Conservation (phyloP, 2,329 filamentous ascomycete species). For the Aotearoamyces nothofagi region DNA sequence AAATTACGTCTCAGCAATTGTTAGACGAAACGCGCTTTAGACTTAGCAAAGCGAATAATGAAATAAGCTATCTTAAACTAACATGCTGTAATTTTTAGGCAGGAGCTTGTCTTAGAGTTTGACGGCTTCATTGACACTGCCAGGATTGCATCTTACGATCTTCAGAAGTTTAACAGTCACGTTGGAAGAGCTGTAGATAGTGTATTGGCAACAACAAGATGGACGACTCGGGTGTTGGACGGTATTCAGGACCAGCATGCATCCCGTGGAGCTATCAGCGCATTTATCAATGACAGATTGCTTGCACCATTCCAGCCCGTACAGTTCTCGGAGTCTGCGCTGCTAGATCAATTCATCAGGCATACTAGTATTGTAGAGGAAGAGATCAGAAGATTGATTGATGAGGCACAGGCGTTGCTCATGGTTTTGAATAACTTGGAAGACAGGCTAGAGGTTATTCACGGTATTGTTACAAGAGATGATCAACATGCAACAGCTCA, state of each 20-base stretch:
- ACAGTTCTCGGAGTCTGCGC: conserved; percentile 41
- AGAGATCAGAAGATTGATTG: conserved; percentile 51
- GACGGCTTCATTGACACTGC: conserved; percentile 60
- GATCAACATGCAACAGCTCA: conserved; percentile 39
- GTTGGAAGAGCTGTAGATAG: conserved; percentile 61
- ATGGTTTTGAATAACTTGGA: conserved; percentile 52
- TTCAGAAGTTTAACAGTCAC: conserved; percentile 63
- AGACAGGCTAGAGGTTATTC: conserved; percentile 52
- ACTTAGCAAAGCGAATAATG: too few species aligned
- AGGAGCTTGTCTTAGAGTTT: conserved; percentile 63
- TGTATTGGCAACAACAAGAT: conserved; percentile 60
- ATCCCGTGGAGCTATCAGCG: conserved; percentile 19
- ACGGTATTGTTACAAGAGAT: conserved; percentile 51
- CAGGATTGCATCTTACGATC: conserved; percentile 44
- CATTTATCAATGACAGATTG: conserved; percentile 28
- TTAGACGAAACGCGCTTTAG: too few species aligned
- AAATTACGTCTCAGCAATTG: too few species aligned
- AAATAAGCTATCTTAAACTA: not conserved
- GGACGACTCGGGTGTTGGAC: conserved; percentile 42
- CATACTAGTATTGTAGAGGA: conserved; percentile 57
- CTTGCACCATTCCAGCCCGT: conserved; percentile 46
- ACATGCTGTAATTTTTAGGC: conserved; percentile 22
- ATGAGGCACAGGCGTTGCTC: conserved; percentile 54
- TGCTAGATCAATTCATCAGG: conserved; percentile 61
- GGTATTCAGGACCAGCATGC: conserved; percentile 15